Evolutionary conservation across 2,329 filamentous ascomycete genomes (phyloP).

Genomic region (Cladophialophora immunda): DNA sequence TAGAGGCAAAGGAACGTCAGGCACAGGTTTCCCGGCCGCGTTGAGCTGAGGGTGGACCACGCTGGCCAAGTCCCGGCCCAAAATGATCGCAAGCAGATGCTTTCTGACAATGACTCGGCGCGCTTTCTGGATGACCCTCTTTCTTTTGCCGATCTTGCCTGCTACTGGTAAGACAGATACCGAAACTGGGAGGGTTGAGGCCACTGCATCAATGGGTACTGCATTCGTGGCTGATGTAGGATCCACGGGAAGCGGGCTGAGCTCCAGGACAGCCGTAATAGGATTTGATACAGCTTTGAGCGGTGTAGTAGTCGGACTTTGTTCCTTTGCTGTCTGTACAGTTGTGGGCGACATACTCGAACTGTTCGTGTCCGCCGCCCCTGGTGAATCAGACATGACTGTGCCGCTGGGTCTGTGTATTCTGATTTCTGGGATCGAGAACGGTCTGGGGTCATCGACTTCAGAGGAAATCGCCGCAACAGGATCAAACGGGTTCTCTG

Average conservation of each 20-base stretch:
- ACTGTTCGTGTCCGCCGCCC: conserved; percentile 12
- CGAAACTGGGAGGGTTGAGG: conserved; percentile 5
- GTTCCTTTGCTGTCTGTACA: conserved; percentile 15
- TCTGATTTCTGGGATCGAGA: conserved; percentile 26
- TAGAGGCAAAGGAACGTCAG: conserved; percentile 13
- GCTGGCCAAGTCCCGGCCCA: conserved; percentile 34
- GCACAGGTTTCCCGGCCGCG: background rate
- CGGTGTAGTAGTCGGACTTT: conserved; percentile 9
- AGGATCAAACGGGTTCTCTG: conserved; percentile 9
- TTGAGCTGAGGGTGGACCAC: conserved; percentile 32
- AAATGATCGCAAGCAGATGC: conserved; percentile 28
- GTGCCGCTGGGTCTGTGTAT: conserved; percentile 34
- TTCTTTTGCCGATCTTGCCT: conserved; percentile 19
- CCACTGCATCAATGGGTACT: conserved; percentile 2
- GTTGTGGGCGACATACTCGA: conserved; percentile 11
- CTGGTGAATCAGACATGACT: conserved; percentile 18
- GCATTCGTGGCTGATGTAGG: conserved; percentile 11
- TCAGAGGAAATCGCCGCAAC: background rate
- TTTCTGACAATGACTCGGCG: conserved; percentile 32
- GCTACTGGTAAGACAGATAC: background rate
- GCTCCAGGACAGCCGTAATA: background rate
- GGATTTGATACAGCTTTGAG: background rate
- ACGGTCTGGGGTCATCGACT: background rate
- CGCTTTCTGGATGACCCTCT: conserved; percentile 27
- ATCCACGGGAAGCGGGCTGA: conserved; percentile 4